Evolutionary conservation across 148 eudicot genomes (phyloP).

Genomic region (Cornus controversa): DNA sequence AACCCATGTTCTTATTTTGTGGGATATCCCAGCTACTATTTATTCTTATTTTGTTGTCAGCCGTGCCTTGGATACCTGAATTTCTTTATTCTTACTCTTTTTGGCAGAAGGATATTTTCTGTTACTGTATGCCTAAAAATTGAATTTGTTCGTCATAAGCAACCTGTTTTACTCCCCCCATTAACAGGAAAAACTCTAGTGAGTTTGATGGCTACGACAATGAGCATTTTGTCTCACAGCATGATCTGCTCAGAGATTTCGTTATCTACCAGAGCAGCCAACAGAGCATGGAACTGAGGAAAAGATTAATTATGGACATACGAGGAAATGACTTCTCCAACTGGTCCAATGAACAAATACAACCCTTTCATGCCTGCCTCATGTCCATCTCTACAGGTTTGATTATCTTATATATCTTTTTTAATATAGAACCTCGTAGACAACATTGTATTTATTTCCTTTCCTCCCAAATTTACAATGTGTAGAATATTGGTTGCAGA

Average conservation of each 20-base stretch:
- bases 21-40: no score
- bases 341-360: constrained; percentile 16
- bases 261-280: constrained; percentile 19
- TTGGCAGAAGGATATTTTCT: not conserved
- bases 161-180: not conserved
- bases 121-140: not conserved
- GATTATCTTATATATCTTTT: not conserved
- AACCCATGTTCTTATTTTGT: no score
- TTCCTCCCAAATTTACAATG: not conserved
- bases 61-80: not conserved
- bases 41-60: no score
- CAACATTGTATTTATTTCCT: not conserved
- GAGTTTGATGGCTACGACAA: constrained; percentile 8
- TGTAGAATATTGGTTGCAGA: constrained; percentile 9
- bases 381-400: constrained; percentile 37
- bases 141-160: not conserved
- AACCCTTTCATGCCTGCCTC: constrained; percentile 16
- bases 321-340: constrained; percentile 16
- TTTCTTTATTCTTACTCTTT: not conserved
- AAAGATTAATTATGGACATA: constrained; percentile 23
- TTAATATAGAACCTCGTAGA: not conserved
- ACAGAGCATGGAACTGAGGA: constrained; percentile 12
- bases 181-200: no score
- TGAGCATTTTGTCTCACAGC: constrained; percentile 15
- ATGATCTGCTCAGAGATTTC: constrained; percentile 35